These are phyloP conservation scores for Aspergillus sp. DNA, from an alignment of 2,329 filamentous ascomycete genomes.

Conservation along the genomic window DNA sequence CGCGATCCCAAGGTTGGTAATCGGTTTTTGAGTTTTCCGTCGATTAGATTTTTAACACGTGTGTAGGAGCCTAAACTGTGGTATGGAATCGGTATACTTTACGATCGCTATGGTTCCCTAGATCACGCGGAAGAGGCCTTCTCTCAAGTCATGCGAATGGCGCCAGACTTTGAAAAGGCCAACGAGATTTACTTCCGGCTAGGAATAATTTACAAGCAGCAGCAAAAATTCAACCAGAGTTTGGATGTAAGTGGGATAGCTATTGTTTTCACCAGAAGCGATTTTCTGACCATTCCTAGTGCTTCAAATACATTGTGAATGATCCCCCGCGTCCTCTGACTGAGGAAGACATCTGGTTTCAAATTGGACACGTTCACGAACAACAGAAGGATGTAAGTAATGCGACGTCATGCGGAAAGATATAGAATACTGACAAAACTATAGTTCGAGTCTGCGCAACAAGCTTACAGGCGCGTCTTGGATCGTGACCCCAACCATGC, in stretches of 20 bases:
- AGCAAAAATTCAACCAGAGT: slow-evolving; percentile 89
- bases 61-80: slow-evolving; percentile 87
- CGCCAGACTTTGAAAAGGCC: slow-evolving; percentile 95
- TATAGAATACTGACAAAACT: slow-evolving; percentile 30
- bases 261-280: neutral
- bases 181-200: slow-evolving; percentile 98
- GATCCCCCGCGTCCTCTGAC: slow-evolving; percentile 90
- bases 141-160: slow-evolving; percentile 98
- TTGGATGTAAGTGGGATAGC: slow-evolving; percentile 67
- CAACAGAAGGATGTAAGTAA: slow-evolving; percentile 92
- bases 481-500: slow-evolving; percentile 95
- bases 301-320: slow-evolving; percentile 96
- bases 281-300: slow-evolving; percentile 54
- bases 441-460: slow-evolving; percentile 89
- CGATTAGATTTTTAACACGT: slow-evolving; percentile 9
- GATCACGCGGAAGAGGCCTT: slow-evolving; percentile 98
- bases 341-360: slow-evolving; percentile 99
- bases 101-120: slow-evolving; percentile 92
- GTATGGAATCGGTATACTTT: slow-evolving; percentile 98
- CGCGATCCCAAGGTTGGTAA: slow-evolving; percentile 80
- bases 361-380: slow-evolving; percentile 97
- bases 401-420: neutral
- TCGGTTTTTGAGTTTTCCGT: neutral
- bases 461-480: slow-evolving; percentile 86
- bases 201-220: slow-evolving; percentile 99